Base-by-base conservation (phyloP, 345 rosid genomes). In the Trapa bicornis region DNA sequence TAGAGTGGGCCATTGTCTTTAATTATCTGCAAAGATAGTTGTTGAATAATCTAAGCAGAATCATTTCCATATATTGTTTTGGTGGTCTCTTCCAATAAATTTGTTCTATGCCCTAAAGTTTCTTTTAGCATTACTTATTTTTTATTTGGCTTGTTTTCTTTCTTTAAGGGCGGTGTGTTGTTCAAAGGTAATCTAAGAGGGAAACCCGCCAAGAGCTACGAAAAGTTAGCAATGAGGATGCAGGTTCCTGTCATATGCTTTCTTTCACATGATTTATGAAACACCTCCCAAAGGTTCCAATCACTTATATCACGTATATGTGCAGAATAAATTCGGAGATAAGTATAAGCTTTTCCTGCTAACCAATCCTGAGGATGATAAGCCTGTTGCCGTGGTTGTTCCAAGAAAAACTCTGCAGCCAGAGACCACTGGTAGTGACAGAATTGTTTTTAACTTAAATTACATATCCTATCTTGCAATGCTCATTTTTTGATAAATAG, bases 181-280 rank as follows among this genome's bases (percentile, higher is more conserved):
- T 90, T 93, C 78, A 93, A 88, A 82, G 98, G 98, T 67, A 93
- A 93, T 69, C 81, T 93, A 73, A 80, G 98, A 77, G 97, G 97
- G 17, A 78, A 84, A 76, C 79, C 97, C 66, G 85, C 91, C 57
- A 84, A 79, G 77, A 86, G 97, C 76, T 88, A 83, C 67, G 92
- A 90, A 74, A 93, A 93, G 80, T 83, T 90, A 71, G 67, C 83
- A 38, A 86, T 67, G 62, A 84, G 98, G 77, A 57, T 90, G 92
- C 76, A 83, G 87, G 98, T 88, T 69, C 57, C 17, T 68, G 9
- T 61, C 52, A 45, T 65, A 38, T 45, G 38, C 39, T 67, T 70
- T 66, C 65, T 65, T 71, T 66, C 65, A 48, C 41, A 41, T 68
- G 16, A 9, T 37, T 50, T 60, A 33, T 48, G 56, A 38, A 65